Percentiles rank a stretch among this genome's conserved stretches.
Evolutionary conservation across 768 basidiomycete genomes (phyloP).

Genomic region (Neoboletus subvelutipes): DNA sequence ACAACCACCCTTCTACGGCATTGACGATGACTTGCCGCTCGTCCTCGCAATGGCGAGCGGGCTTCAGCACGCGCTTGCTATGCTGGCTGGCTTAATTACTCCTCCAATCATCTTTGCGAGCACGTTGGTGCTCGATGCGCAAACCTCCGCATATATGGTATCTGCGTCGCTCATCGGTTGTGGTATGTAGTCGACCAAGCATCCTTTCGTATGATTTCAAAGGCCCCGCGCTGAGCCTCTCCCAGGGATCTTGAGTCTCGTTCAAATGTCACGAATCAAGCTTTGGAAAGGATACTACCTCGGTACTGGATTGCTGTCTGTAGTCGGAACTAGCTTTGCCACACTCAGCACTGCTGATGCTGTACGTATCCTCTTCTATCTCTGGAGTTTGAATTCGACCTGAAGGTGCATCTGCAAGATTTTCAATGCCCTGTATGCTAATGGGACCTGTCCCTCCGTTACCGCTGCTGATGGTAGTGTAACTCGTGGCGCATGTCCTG

Average conservation of each 20-base stretch:
- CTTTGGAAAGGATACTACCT: slow-evolving; percentile 65
- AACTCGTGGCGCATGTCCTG: slow-evolving; percentile 64
- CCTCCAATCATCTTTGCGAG: slow-evolving; percentile 81
- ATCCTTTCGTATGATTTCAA: not conserved
- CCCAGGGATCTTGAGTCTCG: slow-evolving; percentile 69
- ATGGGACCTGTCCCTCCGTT: slow-evolving; percentile 72
- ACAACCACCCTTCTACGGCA: slow-evolving; percentile 70
- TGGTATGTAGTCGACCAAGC: slow-evolving; percentile 42
- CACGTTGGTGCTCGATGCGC: slow-evolving; percentile 54
- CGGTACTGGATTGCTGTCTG: slow-evolving; percentile 78
- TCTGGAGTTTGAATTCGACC: not conserved
- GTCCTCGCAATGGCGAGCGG: slow-evolving; percentile 72
- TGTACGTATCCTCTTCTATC: slow-evolving; percentile 36
- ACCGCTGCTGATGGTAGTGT: slow-evolving; percentile 57
- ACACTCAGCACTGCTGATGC: slow-evolving; percentile 73
- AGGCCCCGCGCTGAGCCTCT: not conserved
- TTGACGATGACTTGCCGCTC: slow-evolving; percentile 71
- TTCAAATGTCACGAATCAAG: slow-evolving; percentile 73
- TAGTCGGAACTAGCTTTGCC: slow-evolving; percentile 80
- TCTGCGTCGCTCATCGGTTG: slow-evolving; percentile 80
- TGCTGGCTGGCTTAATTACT: slow-evolving; percentile 81
- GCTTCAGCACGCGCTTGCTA: slow-evolving; percentile 73
- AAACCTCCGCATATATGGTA: slow-evolving; percentile 72
- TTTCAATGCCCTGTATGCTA: slow-evolving; percentile 72
- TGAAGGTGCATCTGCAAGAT: slow-evolving; percentile 41